These are phyloP conservation scores for Globisporangium ultimum DNA, from an alignment of 352 stramenopile genomes.

Conservation along the genomic window DNA sequence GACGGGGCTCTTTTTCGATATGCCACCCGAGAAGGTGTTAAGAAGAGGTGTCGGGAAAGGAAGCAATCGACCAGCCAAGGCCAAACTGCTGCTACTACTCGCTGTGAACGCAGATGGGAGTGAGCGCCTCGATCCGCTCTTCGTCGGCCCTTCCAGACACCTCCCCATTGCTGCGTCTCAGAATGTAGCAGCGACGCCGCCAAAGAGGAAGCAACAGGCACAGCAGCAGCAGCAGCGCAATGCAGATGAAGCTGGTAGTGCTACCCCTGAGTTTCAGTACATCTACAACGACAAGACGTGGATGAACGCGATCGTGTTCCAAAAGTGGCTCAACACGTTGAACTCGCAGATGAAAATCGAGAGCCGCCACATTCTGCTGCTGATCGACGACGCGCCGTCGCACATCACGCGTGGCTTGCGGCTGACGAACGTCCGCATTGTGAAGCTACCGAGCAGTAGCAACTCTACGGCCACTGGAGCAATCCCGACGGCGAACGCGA, in stretches of 20 bases:
- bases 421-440: constrained; percentile 24
- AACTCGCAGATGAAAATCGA: constrained; percentile 27
- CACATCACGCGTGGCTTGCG: constrained; percentile 22
- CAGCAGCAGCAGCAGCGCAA: constrained; percentile 1
- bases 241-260: neutral
- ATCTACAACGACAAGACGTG: constrained; percentile 23
- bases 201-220: neutral
- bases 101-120: constrained; percentile 24
- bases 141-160: constrained; percentile 17
- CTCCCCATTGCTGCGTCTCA: neutral
- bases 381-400: constrained; percentile 27
- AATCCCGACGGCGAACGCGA: too few relatives aligned
- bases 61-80: neutral
- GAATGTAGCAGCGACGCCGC: neutral
- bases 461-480: neutral
- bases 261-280: constrained; percentile 13
- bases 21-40: constrained; percentile 7
- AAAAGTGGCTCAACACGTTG: constrained; percentile 25
- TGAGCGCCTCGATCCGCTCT: constrained; percentile 23
- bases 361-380: constrained; percentile 23
- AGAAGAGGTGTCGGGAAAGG: neutral
- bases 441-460: neutral
- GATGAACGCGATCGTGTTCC: constrained; percentile 30
- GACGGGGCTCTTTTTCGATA: constrained; percentile 9
- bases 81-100: constrained; percentile 17